Evolutionary conservation across 2,329 filamentous ascomycete genomes (phyloP).

Genomic region (Pyrenophora tritici-repentis): DNA sequence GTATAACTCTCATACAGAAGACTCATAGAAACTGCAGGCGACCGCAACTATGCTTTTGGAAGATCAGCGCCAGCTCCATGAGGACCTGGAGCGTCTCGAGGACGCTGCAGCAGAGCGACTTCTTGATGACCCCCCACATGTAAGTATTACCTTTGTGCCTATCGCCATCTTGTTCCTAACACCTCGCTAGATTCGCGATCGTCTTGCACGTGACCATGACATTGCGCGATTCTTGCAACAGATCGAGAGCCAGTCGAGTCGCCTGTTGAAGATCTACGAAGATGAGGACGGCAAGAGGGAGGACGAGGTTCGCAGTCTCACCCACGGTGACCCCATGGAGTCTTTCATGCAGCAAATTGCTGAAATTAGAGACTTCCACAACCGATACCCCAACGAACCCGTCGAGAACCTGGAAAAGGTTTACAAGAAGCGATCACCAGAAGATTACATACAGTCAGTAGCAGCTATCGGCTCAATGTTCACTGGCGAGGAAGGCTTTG

Average conservation of each 20-base stretch:
- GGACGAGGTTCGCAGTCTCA: slow-evolving; percentile 82
- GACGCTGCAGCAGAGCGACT: slow-evolving; percentile 90
- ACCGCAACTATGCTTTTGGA: slow-evolving; percentile 73
- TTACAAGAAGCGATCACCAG: slow-evolving; percentile 74
- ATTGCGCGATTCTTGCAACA: slow-evolving; percentile 83
- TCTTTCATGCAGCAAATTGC: slow-evolving; percentile 87
- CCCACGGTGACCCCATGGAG: slow-evolving; percentile 83
- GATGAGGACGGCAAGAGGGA: slow-evolving; percentile 74
- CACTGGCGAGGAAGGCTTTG: slow-evolving; percentile 92
- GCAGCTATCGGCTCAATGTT: slow-evolving; percentile 88
- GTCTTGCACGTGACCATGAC: slow-evolving; percentile 89
- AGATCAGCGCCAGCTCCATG: slow-evolving; percentile 90
- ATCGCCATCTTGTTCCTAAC: slow-evolving; percentile 9
- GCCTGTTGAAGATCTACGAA: slow-evolving; percentile 81
- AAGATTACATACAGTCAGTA: slow-evolving; percentile 64
- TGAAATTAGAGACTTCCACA: slow-evolving; percentile 84
- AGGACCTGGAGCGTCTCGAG: slow-evolving; percentile 95
- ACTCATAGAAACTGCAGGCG: slow-evolving; percentile 29
- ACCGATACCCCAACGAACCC: slow-evolving; percentile 88
- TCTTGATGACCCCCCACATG: slow-evolving; percentile 84
- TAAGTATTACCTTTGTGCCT: slow-evolving; percentile 50
- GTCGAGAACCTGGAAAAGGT: slow-evolving; percentile 93
- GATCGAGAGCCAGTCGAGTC: slow-evolving; percentile 82
- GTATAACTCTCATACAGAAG: slow-evolving; percentile 13
- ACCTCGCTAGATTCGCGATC: slow-evolving; percentile 75